Evolutionary conservation across 2,329 filamentous ascomycete genomes (phyloP), one percentile per base, ranked within the genome.

Genomic region (Xylaria sp.): DNA sequence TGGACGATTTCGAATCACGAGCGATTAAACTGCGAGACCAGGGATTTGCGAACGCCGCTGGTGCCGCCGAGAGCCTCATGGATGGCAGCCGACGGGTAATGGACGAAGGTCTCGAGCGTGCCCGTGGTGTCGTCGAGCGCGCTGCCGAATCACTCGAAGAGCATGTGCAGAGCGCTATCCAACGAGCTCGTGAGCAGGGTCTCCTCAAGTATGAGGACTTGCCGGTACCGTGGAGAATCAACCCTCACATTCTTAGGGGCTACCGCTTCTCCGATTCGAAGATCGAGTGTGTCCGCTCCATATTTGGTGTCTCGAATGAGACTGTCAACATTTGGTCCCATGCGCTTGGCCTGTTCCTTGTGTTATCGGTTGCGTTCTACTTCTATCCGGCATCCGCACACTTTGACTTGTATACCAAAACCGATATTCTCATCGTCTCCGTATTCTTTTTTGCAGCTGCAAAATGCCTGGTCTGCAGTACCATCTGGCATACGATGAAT

Each of bases 401-500:
- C 73, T 99, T 97, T 77, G 86, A 84, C 52, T 80, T 91, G 63
- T 95, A 91, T 74, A 91, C 90, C 60, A 95, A 91, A 57, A 85
- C 89, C 53, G 94, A 99, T 72, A 85, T 97, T 61, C 83, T 94
- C 70, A 92, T 99, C 63, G 92, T 93, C 0, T 92, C 90, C 19
- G 83, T 95, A 66, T 99, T 99, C 81, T 97, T 99, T 79, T 90
- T 96, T 71, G 94, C 93, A 52, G 94, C 94, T 51, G 92, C 88
- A 79, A 92, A 97, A 75, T 97, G 93, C 70, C 84, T 99, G 58
- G 86, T 93, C 71, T 99, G 94, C 85, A 95, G 90, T 63, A 93
- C 89, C 64, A 86, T 97, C 71, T 99, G 94, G 94, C 94, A 99
- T 78, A 97, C 94, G 30, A 97, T 99, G 92, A 96, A 93, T 78